Percentiles rank a stretch among this genome's conserved stretches.
phyloP scores from a whole-genome alignment of 225 moss, liverwort and hornwort genomes.

The Anthoceros angustus region DNA sequence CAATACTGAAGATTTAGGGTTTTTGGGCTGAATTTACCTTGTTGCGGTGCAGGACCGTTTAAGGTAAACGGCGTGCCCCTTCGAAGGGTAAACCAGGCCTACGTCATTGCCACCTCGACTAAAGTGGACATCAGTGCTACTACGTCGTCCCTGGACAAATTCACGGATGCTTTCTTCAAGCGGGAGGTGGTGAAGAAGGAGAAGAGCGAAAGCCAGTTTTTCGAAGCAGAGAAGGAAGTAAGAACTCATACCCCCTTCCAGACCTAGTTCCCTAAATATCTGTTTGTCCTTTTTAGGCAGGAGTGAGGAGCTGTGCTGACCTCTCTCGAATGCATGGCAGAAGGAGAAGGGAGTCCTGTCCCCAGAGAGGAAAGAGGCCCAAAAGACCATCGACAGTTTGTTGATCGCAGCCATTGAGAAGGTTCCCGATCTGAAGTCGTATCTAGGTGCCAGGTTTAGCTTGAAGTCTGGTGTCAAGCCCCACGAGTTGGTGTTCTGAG shows the following conservation, averaged over 20 bases:
- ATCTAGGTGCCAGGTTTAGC: slow-evolving; percentile 50
- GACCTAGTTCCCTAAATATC: background rate
- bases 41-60: slow-evolving; percentile 35
- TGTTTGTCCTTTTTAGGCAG: background rate
- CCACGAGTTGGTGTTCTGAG: slow-evolving; percentile 49
- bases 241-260: background rate
- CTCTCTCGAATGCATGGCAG: slow-evolving; percentile 7
- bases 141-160: slow-evolving; percentile 21
- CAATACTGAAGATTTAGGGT: background rate
- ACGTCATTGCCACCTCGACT: slow-evolving; percentile 59
- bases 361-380: slow-evolving; percentile 38
- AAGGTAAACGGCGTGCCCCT: slow-evolving; percentile 53
- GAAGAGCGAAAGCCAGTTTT: slow-evolving; percentile 49
- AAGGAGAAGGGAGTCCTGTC: slow-evolving; percentile 25
- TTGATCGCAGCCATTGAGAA: slow-evolving; percentile 30
- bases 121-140: slow-evolving; percentile 35
- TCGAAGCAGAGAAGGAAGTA: slow-evolving; percentile 52
- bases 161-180: slow-evolving; percentile 46
- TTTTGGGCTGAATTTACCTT: background rate
- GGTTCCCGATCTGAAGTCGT: slow-evolving; percentile 34
- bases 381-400: slow-evolving; percentile 34
- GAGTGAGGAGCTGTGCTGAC: background rate
- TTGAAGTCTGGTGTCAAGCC: slow-evolving; percentile 63
- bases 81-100: slow-evolving; percentile 52
- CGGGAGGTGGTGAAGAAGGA: slow-evolving; percentile 31